Percentiles rank a stretch among this genome's conserved stretches.
Evolutionary conservation across 2,329 filamentous ascomycete species (phyloP).

Genomic region (Cordyceps javanica): DNA sequence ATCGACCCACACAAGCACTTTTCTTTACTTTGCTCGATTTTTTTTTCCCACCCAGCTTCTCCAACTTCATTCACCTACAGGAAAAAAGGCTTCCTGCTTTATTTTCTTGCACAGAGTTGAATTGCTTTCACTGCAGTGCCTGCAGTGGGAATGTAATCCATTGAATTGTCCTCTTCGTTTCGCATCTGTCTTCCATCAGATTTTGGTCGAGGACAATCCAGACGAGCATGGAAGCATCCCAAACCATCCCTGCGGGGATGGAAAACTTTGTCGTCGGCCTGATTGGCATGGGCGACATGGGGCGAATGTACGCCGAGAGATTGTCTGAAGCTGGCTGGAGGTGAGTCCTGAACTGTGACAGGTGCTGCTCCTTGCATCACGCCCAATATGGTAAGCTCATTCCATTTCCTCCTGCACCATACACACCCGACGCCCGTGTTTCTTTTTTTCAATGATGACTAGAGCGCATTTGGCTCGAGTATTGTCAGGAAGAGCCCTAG

Average conservation of each 20-base stretch:
- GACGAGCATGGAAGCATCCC: slow-evolving; percentile 23
- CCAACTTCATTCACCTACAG: slow-evolving; percentile 5
- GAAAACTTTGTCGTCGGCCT: slow-evolving; percentile 77
- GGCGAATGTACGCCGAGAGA: slow-evolving; percentile 91
- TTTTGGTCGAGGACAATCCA: slow-evolving; percentile 11
- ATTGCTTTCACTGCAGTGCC: background rate
- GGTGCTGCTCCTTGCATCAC: slow-evolving; percentile 3
- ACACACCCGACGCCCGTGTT: slow-evolving; percentile 18
- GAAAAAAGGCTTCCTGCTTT: background rate
- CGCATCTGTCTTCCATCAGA: slow-evolving; percentile 8
- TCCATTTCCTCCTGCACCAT: background rate
- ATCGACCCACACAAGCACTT: slow-evolving; percentile 4
- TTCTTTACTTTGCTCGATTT: slow-evolving; percentile 14
- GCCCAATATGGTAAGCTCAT: slow-evolving; percentile 32
- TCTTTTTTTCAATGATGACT: slow-evolving; percentile 75
- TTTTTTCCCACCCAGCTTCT: slow-evolving; percentile 11
- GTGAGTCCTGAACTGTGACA: slow-evolving; percentile 43
- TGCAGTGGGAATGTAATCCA: slow-evolving; percentile 20
- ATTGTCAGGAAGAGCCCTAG: slow-evolving; percentile 60
- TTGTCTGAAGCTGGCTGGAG: slow-evolving; percentile 93
- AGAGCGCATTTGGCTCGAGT: slow-evolving; percentile 99
- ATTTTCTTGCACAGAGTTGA: background rate
- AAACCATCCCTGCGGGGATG: slow-evolving; percentile 40
- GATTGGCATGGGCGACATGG: slow-evolving; percentile 99
- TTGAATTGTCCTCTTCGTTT: slow-evolving; percentile 16